Conservation (phyloP, 306 rosid genomes). For the Casuarina equisetifolia region DNA sequence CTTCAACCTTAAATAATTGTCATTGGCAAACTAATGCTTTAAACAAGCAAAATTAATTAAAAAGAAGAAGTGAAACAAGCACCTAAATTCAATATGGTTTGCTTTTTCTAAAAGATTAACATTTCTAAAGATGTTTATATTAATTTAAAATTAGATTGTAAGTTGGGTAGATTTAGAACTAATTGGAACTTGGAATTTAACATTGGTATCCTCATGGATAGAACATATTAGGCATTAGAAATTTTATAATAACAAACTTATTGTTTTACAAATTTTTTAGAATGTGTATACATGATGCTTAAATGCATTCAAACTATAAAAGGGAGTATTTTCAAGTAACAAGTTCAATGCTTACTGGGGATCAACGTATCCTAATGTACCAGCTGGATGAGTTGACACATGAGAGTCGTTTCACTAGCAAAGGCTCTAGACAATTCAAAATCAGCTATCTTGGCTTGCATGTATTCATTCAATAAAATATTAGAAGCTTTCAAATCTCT, state of each 20-base stretch:
- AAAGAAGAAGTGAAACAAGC: no score
- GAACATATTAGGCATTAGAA: background rate
- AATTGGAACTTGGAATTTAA: no score
- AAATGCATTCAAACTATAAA: background rate
- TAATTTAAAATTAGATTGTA: no score
- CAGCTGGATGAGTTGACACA: constrained; percentile 16
- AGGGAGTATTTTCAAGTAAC: background rate
- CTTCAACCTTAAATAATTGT: background rate
- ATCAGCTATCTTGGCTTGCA: constrained; percentile 44
- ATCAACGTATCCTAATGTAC: constrained; percentile 32
- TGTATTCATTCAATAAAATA: constrained; percentile 30
- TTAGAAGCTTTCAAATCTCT: constrained; percentile 40
- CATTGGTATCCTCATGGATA: no score
- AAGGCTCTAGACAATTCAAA: constrained; percentile 41
- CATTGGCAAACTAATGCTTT: background rate
- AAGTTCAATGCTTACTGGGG: constrained; percentile 21
- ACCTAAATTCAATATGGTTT: no score
- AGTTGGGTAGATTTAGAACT: no score
- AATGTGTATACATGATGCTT: no score
- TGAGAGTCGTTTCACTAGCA: constrained; percentile 3
- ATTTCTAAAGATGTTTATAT: no score
- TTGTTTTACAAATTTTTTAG: no score
- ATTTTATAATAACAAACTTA: no score
- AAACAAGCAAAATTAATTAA: no score
- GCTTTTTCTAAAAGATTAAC: no score